Conservation (phyloP, 768 basidiomycete species). For the Tephrocybe sp. region DNA sequence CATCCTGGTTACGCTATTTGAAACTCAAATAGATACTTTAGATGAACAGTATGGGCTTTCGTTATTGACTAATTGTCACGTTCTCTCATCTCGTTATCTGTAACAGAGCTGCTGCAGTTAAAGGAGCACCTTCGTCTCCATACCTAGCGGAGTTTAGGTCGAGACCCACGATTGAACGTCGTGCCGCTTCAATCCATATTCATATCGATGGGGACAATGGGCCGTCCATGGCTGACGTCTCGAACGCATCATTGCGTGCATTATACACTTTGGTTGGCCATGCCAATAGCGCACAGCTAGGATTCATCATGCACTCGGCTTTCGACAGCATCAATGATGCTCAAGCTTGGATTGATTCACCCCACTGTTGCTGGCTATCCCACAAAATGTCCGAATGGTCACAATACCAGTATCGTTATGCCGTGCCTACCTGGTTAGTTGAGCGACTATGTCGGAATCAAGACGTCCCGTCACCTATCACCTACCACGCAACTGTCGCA, state of each 20-base stretch:
- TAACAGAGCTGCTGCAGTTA: constrained; percentile 57
- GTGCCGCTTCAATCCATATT: constrained; percentile 86
- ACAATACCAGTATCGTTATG: constrained; percentile 91
- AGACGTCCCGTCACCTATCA: constrained; percentile 45
- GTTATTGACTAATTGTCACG: constrained; percentile 4
- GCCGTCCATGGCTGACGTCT: constrained; percentile 71
- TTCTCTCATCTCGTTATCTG: constrained; percentile 5
- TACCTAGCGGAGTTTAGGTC: constrained; percentile 86
- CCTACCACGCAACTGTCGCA: constrained; percentile 61
- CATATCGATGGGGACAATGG: constrained; percentile 90
- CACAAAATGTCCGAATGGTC: constrained; percentile 82
- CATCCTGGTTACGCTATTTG: constrained; percentile 65
- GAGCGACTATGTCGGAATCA: constrained; percentile 70
- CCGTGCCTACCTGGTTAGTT: constrained; percentile 81
- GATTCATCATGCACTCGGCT: constrained; percentile 67
- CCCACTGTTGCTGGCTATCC: constrained; percentile 83
- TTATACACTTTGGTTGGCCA: constrained; percentile 73
- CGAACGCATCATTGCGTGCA: constrained; percentile 70
- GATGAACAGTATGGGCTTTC: constrained; percentile 62
- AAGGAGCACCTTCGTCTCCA: constrained; percentile 70
- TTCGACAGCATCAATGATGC: constrained; percentile 66
- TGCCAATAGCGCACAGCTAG: constrained; percentile 75
- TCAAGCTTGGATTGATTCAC: constrained; percentile 62
- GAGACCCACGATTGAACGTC: constrained; percentile 73
- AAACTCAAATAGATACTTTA: constrained; percentile 57